These are phyloP conservation scores for Phytophthora fragariaefolia DNA, from an alignment of 352 stramenopile genomes.

Conservation along the genomic window DNA sequence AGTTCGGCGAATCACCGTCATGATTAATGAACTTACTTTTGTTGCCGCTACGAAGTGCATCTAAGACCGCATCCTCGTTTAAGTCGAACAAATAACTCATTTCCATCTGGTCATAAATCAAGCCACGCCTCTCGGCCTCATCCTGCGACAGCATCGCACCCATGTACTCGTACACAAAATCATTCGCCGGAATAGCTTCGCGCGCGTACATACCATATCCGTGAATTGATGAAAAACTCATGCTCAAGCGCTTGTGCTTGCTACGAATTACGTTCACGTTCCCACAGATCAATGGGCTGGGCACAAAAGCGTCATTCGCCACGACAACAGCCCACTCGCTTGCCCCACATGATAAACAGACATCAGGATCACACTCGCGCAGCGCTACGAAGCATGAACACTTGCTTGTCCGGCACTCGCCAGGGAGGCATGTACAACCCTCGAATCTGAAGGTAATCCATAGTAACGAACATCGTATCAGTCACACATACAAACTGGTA, in stretches of 20 bases:
- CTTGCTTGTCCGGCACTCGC: slow-evolving; percentile 52
- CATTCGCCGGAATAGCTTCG: slow-evolving; percentile 44
- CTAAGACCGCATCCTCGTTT: slow-evolving; percentile 87
- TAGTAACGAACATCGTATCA: slow-evolving; percentile 8
- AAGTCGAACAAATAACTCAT: slow-evolving; percentile 93
- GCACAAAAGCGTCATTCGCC: no score
- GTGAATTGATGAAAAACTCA: slow-evolving; percentile 58
- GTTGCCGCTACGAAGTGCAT: slow-evolving; percentile 91
- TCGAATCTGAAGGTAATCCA: no score
- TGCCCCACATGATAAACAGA: slow-evolving; percentile 54
- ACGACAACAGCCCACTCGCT: slow-evolving; percentile 48
- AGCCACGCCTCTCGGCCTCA: slow-evolving; percentile 67
- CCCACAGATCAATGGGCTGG: slow-evolving; percentile 4
- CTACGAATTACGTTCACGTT: slow-evolving; percentile 34
- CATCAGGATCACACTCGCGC: slow-evolving; percentile 66
- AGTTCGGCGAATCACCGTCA: slow-evolving; percentile 65
- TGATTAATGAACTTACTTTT: slow-evolving; percentile 93
- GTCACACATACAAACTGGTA: neutral
- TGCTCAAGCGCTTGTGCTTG: slow-evolving; percentile 44
- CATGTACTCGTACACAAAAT: slow-evolving; percentile 74
- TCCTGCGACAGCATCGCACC: slow-evolving; percentile 66
- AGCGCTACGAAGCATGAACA: slow-evolving; percentile 60
- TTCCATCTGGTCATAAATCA: slow-evolving; percentile 83
- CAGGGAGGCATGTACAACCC: slow-evolving; percentile 51
- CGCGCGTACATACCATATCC: slow-evolving; percentile 60